Base-by-base conservation (phyloP, 768 basidiomycete species). In the Amanita subjunquillea region DNA sequence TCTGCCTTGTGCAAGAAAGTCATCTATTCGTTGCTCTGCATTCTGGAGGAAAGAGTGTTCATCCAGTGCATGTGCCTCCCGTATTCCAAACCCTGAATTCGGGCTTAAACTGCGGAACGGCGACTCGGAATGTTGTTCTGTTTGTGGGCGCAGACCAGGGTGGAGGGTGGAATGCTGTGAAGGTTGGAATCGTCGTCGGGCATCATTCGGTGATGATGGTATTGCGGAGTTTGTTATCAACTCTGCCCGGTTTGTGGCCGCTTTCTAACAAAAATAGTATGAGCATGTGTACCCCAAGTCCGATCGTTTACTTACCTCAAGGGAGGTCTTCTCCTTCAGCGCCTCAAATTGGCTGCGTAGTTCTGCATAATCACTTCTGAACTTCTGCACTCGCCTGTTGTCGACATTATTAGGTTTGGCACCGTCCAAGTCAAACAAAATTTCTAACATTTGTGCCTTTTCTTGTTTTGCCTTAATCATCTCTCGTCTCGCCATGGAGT, bases 381-480 rank as follows among this genome's bases (percentile, higher is more conserved):
- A 93, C 68, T 91, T 93, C 60, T 90, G 87, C 2, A 95, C 88
- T 22, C 95, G 90, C 75, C 93, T 96, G 61, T 10, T 56, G 40
- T 32, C 32, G 41, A 55, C 23, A 56, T 56, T 25, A 56, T 56
- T 25, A 29, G 32, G 41, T 20, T 41, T 23, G 23, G 17, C 22
- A 12, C 25, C 36, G 20, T 15, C 12, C 10, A 27, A 29, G 32
- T 25, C 13, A 37, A 53, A 22, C 7, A 22, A 54, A 44, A 12
- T 38, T 39, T 69, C 80, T 60, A 60, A 93, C 90, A 87, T 85
- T 63, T 87, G 78, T 0, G 94, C 96, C 70, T 98, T 98, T 71
- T 97, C 95, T 67, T 93, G 85, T 70, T 96, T 98, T 42, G 89
- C 83, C 59, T 89, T 91, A 49, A 98, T 93, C 63, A 96, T 91